Conservation (phyloP, 352 stramenopile species). For the Phytopythium ostracodes region DNA sequence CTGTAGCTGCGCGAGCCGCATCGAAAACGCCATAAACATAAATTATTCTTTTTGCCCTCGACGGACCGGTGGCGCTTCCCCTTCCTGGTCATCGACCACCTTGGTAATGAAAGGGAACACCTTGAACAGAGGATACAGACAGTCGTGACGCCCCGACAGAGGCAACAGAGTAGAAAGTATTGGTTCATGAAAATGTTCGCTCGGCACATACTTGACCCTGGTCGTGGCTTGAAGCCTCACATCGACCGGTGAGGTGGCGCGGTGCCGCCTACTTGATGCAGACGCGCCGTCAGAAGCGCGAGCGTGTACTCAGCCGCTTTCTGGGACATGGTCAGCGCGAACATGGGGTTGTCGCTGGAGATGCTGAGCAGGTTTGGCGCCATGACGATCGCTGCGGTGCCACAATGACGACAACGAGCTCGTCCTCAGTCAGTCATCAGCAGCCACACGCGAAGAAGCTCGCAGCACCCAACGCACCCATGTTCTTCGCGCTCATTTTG, state of each 20-base stretch:
- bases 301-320: conserved; percentile 69
- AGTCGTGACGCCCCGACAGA: too few relatives aligned
- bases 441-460: neutral
- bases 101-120: too few relatives aligned
- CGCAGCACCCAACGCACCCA: conserved; percentile 29
- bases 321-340: conserved; percentile 63
- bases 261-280: conserved; percentile 11
- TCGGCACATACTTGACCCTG: neutral
- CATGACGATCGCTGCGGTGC: conserved; percentile 63
- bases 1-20: conserved; percentile 2
- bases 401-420: neutral
- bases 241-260: neutral
- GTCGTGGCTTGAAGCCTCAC: neutral
- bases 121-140: too few relatives aligned
- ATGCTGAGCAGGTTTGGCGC: conserved; percentile 76
- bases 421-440: neutral
- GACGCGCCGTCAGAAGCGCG: conserved; percentile 37
- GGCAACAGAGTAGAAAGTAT: too few relatives aligned
- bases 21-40: neutral
- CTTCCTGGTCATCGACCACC: neutral
- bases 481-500: conserved; percentile 80
- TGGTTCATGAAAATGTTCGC: neutral
- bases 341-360: conserved; percentile 59
- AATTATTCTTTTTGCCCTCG: conserved; percentile 4
- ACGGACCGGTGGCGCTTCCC: neutral